phyloP scores from a whole-genome alignment of 2,329 filamentous ascomycete species.

The Decorospora gaudefroyi region DNA sequence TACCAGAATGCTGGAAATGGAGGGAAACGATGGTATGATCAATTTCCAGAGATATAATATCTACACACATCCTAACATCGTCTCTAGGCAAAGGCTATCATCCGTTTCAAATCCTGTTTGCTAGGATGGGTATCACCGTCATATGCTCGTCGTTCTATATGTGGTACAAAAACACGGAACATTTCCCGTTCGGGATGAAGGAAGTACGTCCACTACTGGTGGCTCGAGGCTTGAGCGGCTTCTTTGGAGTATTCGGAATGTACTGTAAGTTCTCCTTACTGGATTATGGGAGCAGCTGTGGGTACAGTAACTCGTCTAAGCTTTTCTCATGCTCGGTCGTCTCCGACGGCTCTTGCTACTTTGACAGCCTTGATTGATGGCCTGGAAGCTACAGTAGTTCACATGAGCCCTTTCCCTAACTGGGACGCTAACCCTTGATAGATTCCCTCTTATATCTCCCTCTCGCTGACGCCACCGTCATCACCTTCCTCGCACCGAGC shows the following conservation, averaged over 20 bases:
- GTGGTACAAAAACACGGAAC: constrained; percentile 68
- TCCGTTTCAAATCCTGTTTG: constrained; percentile 78
- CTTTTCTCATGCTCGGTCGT: not conserved
- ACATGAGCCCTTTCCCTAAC: constrained; percentile 21
- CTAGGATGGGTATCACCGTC: constrained; percentile 75
- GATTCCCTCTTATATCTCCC: constrained; percentile 76
- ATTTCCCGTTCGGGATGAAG: constrained; percentile 70
- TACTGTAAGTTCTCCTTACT: constrained; percentile 60
- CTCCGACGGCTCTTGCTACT: not conserved
- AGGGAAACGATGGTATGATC: constrained; percentile 60
- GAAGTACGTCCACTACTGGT: constrained; percentile 71
- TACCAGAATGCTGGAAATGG: constrained; percentile 72
- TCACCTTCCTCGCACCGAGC: constrained; percentile 82
- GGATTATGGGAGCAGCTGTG: constrained; percentile 22
- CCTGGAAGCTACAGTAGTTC: constrained; percentile 6
- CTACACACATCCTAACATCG: not conserved
- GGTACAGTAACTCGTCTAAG: constrained; percentile 8
- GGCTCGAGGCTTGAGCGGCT: constrained; percentile 69
- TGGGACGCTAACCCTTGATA: constrained; percentile 27
- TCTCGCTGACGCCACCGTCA: constrained; percentile 83
- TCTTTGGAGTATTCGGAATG: constrained; percentile 78
- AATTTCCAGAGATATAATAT: not conserved
- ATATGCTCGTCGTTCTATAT: constrained; percentile 72
- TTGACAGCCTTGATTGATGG: constrained; percentile 1
- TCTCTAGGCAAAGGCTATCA: constrained; percentile 66